Evolutionary conservation across 495 filamentous ascomycete genomes (phyloP).

Genomic region (Penicillium robsamsonii): DNA sequence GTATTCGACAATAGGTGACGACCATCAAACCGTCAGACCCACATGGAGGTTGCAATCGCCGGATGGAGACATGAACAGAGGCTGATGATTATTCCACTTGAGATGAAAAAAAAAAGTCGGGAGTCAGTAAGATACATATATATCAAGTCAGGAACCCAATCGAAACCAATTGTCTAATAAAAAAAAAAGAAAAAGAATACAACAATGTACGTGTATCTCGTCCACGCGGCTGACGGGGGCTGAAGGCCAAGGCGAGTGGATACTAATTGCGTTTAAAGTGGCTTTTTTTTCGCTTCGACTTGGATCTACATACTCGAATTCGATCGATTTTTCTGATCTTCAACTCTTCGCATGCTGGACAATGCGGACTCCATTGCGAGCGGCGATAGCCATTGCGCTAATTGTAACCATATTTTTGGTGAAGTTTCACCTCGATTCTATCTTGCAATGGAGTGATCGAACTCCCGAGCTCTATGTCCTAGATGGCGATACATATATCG

Average conservation of each 20-base stretch:
- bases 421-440: slow-evolving; percentile 23
- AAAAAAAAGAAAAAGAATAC: not conserved
- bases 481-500: slow-evolving; percentile 23
- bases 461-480: slow-evolving; percentile 7
- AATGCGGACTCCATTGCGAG: slow-evolving; percentile 21
- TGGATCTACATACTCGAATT: not conserved
- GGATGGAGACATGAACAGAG: not conserved
- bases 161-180: not conserved
- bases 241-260: slow-evolving; percentile 9
- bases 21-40: slow-evolving; percentile 5
- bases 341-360: slow-evolving; percentile 2
- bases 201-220: not conserved
- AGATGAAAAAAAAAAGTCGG: not conserved
- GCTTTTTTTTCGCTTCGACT: slow-evolving; percentile 3
- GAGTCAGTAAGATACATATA: not conserved
- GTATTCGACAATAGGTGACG: slow-evolving; percentile 5
- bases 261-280: slow-evolving; percentile 1
- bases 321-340: not conserved
- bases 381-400: slow-evolving; percentile 16
- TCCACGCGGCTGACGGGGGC: slow-evolving; percentile 9
- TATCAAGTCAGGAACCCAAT: not conserved
- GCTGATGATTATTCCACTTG: not conserved
- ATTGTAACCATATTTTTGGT: slow-evolving; percentile 19
- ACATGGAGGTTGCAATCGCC: slow-evolving; percentile 10
- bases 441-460: slow-evolving; percentile 16